Evolutionary conservation across 2,329 filamentous ascomycete genomes (phyloP).

Genomic region (Penicillium sp.): DNA sequence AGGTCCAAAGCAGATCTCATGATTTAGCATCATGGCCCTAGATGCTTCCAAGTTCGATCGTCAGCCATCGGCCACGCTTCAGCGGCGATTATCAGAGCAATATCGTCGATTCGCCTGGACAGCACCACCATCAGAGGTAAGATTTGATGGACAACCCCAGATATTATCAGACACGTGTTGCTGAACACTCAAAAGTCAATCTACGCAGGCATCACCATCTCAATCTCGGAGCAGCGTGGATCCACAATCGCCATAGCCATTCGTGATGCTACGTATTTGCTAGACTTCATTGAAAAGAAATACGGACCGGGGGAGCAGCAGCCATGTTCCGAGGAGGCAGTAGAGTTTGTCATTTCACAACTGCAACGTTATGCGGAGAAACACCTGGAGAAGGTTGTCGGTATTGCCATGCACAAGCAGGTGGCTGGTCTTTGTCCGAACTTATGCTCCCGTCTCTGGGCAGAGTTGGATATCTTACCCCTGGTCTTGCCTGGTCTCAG

Average conservation of each 20-base stretch:
- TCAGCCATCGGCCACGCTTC: constrained; percentile 29
- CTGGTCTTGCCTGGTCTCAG: constrained; percentile 51
- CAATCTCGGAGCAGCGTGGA: constrained; percentile 36
- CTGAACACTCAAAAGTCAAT: constrained; percentile 28
- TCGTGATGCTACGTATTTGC: constrained; percentile 67
- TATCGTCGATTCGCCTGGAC: constrained; percentile 31
- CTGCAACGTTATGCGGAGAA: constrained; percentile 56
- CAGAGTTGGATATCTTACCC: constrained; percentile 69
- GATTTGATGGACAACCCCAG: constrained; percentile 2
- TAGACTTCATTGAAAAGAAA: constrained; percentile 64
- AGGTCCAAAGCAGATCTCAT: neutral
- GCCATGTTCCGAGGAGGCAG: constrained; percentile 43
- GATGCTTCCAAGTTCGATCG: constrained; percentile 10
- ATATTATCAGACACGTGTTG: neutral
- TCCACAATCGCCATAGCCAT: constrained; percentile 61
- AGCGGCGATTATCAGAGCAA: constrained; percentile 28
- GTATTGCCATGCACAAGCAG: constrained; percentile 60
- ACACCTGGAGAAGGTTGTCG: constrained; percentile 68
- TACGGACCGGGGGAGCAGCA: constrained; percentile 43
- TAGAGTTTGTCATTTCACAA: constrained; percentile 54
- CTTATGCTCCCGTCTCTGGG: constrained; percentile 67
- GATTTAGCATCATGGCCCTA: constrained; percentile 3
- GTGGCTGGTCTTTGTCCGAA: constrained; percentile 57
- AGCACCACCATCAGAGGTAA: constrained; percentile 35
- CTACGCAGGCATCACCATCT: constrained; percentile 37